A percentile compares a stretch with the other conserved stretches of the same genome.
Evolutionary conservation across 192 early-diverging fungal species (phyloP).

Genomic region (Allomyces arbusculus): DNA sequence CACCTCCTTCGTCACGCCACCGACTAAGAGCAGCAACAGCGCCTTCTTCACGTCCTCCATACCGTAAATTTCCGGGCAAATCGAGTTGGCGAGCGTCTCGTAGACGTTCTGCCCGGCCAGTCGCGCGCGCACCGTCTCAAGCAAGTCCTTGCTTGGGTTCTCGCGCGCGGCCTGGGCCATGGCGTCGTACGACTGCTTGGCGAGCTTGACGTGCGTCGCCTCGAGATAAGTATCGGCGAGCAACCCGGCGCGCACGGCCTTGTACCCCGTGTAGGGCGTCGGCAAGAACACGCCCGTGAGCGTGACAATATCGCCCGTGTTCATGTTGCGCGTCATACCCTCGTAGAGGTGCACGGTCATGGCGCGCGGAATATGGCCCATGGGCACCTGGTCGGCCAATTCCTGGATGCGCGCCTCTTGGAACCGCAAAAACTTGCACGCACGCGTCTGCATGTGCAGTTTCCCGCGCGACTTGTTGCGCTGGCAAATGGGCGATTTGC

Average conservation of each 20-base stretch:
- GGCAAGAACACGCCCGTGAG: conserved; percentile 79
- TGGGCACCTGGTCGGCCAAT: conserved; percentile 92
- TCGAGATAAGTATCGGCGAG: conserved; percentile 90
- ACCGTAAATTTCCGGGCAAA: conserved; percentile 81
- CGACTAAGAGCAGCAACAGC: conserved; percentile 66
- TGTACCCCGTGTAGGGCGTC: conserved; percentile 80
- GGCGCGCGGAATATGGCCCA: conserved; percentile 90
- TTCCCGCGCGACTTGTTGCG: conserved; percentile 59
- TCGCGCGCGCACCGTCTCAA: conserved; percentile 20
- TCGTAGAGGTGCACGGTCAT: conserved; percentile 85
- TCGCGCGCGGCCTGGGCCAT: conserved; percentile 30
- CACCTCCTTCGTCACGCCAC: conserved; percentile 54
- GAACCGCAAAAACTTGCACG: conserved; percentile 77
- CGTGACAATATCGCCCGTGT: conserved; percentile 69
- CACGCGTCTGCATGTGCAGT: conserved; percentile 75
- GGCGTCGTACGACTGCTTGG: conserved; percentile 81
- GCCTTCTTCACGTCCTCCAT: conserved; percentile 85
- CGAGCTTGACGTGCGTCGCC: conserved; percentile 60
- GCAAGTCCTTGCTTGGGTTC: conserved; percentile 1
- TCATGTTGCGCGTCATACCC: conserved; percentile 50
- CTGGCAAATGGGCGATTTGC: conserved; percentile 57
- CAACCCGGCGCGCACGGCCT: conserved; percentile 68
- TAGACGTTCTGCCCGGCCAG: conserved; percentile 46
- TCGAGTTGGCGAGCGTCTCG: conserved; percentile 44
- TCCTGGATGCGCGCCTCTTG: conserved; percentile 96